phyloP scores from a whole-genome alignment of 2,329 filamentous ascomycete genomes.

The Diaporthe aspalathi region DNA sequence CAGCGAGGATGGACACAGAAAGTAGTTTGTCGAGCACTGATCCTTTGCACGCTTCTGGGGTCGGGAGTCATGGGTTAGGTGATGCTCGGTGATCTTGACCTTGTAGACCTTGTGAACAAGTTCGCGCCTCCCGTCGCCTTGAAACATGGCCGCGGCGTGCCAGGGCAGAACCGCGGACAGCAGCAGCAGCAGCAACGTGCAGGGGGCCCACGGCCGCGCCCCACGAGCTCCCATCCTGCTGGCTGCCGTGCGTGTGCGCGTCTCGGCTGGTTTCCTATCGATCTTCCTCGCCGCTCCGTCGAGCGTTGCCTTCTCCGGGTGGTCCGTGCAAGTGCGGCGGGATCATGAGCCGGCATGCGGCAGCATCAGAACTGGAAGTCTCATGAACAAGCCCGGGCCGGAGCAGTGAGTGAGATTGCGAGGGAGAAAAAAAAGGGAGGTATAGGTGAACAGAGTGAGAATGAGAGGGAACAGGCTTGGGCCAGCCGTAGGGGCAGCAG shows the following conservation, averaged over 20 bases:
- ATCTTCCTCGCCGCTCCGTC: neutral
- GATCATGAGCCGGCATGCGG: constrained; percentile 20
- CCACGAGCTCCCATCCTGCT: constrained; percentile 37
- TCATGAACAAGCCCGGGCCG: neutral
- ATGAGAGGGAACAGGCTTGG: neutral
- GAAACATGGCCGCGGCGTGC: constrained; percentile 43
- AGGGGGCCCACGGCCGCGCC: constrained; percentile 45
- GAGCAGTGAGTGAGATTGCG: neutral
- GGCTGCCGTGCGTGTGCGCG: constrained; percentile 11
- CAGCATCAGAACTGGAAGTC: constrained; percentile 9
- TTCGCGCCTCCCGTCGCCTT: constrained; percentile 42
- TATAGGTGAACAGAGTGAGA: neutral
- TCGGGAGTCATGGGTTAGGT: constrained; percentile 14
- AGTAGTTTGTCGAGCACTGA: constrained; percentile 42
- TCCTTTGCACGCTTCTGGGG: constrained; percentile 35
- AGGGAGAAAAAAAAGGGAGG: neutral
- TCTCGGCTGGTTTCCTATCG: constrained; percentile 1
- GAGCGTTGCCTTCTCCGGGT: constrained; percentile 10
- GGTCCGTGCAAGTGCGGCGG: constrained; percentile 20
- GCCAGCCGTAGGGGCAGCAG: constrained; percentile 10
- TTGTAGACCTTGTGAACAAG: constrained; percentile 44
- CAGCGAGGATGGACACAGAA: constrained; percentile 52
- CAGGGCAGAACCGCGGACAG: constrained; percentile 42
- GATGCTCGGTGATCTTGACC: constrained; percentile 41
- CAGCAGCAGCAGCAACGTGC: constrained; percentile 41